These are phyloP conservation scores for Tolypocladium endophyticum DNA, from an alignment of 2,329 filamentous ascomycete species.

Conservation along the genomic window DNA sequence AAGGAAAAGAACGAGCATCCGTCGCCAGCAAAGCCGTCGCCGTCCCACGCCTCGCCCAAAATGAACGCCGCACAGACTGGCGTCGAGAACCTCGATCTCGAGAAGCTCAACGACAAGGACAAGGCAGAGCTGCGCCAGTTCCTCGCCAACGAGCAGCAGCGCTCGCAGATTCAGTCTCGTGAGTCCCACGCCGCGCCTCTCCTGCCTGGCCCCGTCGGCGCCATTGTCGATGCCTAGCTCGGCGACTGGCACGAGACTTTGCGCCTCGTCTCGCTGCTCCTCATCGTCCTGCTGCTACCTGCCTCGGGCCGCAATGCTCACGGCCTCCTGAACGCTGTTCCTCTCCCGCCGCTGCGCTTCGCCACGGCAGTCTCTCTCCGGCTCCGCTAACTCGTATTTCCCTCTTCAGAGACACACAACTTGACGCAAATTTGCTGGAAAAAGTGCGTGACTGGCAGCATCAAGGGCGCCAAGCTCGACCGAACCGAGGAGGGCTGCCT, in stretches of 20 bases:
- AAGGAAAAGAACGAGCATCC: not conserved
- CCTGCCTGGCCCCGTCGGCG: not conserved
- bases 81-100: slow-evolving; percentile 51
- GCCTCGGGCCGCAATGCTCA: not conserved
- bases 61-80: slow-evolving; percentile 26
- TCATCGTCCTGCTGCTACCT: not conserved
- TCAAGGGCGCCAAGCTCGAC: slow-evolving; percentile 65
- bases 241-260: not conserved
- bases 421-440: slow-evolving; percentile 77
- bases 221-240: not conserved
- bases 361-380: not conserved
- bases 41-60: slow-evolving; percentile 2
- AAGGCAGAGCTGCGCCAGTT: slow-evolving; percentile 84
- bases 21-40: not conserved
- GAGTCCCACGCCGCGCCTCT: slow-evolving; percentile 18
- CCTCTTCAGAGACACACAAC: slow-evolving; percentile 36
- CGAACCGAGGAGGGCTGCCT: slow-evolving; percentile 72
- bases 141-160: slow-evolving; percentile 74
- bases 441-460: slow-evolving; percentile 73
- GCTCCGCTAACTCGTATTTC: slow-evolving; percentile 8
- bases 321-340: not conserved
- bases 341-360: not conserved
- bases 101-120: slow-evolving; percentile 68
- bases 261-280: not conserved
- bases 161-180: slow-evolving; percentile 58